Percentiles rank a stretch among this genome's conserved stretches.
phyloP scores from a whole-genome alignment of 371 early-diverging fungal species.

The Mucor velutinosus region DNA sequence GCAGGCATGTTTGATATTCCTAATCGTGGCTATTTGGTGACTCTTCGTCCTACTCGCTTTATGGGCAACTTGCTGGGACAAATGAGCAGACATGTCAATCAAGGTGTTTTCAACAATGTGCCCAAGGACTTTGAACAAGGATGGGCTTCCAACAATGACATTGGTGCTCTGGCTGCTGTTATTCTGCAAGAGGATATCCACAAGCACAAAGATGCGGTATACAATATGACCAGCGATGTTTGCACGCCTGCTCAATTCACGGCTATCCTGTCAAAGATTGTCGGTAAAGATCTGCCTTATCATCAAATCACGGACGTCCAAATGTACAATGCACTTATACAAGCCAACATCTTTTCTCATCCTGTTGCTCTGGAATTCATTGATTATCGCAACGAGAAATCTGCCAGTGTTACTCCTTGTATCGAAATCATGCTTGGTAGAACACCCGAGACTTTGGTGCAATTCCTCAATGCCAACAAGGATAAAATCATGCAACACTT shows the following conservation, averaged over 20 bases:
- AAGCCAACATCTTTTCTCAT: not conserved
- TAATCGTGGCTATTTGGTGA: constrained; percentile 24
- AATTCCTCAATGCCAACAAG: constrained; percentile 9
- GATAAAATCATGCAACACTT: not conserved
- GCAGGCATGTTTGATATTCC: constrained; percentile 23
- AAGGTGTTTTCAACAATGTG: not conserved
- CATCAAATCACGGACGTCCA: constrained; percentile 1
- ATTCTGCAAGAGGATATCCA: constrained; percentile 19
- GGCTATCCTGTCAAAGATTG: constrained; percentile 6
- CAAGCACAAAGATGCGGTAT: constrained; percentile 24
- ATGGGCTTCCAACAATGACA: constrained; percentile 26
- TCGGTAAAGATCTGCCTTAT: constrained; percentile 15
- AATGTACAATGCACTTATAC: constrained; percentile 10
- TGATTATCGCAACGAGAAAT: not conserved
- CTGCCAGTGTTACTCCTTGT: not conserved
- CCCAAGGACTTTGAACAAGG: constrained; percentile 2
- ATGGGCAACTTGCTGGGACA: constrained; percentile 26
- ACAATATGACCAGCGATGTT: constrained; percentile 10
- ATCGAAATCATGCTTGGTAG: constrained; percentile 10
- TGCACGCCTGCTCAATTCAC: constrained; percentile 7
- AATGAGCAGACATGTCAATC: not conserved
- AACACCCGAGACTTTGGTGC: constrained; percentile 11
- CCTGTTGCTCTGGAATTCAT: not conserved
- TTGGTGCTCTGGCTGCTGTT: constrained; percentile 25
- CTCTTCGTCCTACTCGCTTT: constrained; percentile 38